These are phyloP conservation scores for Tothia fuscella DNA, from an alignment of 2,329 filamentous ascomycete genomes.

Conservation along the genomic window DNA sequence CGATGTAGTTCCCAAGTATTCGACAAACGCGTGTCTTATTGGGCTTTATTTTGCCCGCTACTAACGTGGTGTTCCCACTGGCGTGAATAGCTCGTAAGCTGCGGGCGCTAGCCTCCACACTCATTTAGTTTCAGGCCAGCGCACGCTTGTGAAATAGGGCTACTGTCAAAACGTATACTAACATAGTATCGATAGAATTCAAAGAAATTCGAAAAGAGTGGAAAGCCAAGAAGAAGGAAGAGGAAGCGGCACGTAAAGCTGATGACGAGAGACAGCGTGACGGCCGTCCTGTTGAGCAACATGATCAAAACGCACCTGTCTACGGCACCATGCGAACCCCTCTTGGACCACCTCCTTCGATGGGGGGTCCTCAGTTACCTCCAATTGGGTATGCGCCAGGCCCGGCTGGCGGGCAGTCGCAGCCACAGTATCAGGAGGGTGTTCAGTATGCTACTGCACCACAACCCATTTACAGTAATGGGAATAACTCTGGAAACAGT, in stretches of 20 bases:
- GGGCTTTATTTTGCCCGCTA: slow-evolving; percentile 33
- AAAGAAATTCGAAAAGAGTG: slow-evolving; percentile 98
- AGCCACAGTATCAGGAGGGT: slow-evolving; percentile 37
- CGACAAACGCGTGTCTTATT: slow-evolving; percentile 22
- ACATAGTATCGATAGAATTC: slow-evolving; percentile 55
- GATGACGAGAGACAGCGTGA: slow-evolving; percentile 73
- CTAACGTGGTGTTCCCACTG: slow-evolving; percentile 45
- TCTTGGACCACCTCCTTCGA: slow-evolving; percentile 32
- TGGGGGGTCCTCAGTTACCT: slow-evolving; percentile 36
- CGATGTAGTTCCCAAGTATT: slow-evolving; percentile 20
- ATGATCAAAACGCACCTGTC: slow-evolving; percentile 37
- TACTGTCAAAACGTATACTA: slow-evolving; percentile 1
- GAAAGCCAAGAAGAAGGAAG: slow-evolving; percentile 99
- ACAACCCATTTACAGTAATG: slow-evolving; percentile 28
- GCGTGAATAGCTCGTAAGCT: too few relatives aligned
- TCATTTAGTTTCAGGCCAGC: slow-evolving; percentile 2
- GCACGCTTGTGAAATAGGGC: not conserved
- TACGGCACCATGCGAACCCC: slow-evolving; percentile 34
- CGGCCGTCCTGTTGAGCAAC: slow-evolving; percentile 31
- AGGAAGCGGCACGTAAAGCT: slow-evolving; percentile 78
- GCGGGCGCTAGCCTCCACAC: too few relatives aligned
- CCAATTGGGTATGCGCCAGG: slow-evolving; percentile 41
- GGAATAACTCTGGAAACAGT: slow-evolving; percentile 30
- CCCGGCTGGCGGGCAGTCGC: slow-evolving; percentile 19
- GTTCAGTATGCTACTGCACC: slow-evolving; percentile 35